Evolutionary conservation across 164 flowering plant species (phyloP).

Genomic region (Sextonia rubra): DNA sequence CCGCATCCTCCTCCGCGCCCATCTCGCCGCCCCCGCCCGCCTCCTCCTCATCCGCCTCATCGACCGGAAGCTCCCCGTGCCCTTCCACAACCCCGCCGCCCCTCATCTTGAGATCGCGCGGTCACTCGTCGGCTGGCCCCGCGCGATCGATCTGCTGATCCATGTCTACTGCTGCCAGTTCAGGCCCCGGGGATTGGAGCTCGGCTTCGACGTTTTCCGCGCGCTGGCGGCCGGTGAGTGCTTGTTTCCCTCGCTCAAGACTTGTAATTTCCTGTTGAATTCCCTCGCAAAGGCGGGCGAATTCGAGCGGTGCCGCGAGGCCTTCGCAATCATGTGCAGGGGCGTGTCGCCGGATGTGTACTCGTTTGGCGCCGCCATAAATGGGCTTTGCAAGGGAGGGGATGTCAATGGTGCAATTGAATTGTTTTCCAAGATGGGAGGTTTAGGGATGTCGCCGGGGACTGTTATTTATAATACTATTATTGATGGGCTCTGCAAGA

Average conservation of each 20-base stretch:
- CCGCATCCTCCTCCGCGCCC: slow-evolving; percentile 36
- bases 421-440: slow-evolving; percentile 54
- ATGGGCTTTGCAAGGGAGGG: slow-evolving; percentile 53
- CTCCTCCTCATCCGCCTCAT: slow-evolving; percentile 61
- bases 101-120: slow-evolving; percentile 42
- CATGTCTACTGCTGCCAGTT: slow-evolving; percentile 59
- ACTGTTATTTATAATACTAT: slow-evolving; percentile 65
- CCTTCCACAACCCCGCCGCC: slow-evolving; percentile 12
- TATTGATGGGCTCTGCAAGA: slow-evolving; percentile 59
- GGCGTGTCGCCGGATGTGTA: slow-evolving; percentile 49
- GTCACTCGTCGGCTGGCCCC: slow-evolving; percentile 8
- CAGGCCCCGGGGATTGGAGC: slow-evolving; percentile 17
- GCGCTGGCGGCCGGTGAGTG: slow-evolving; percentile 29
- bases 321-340: slow-evolving; percentile 32
- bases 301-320: slow-evolving; percentile 34
- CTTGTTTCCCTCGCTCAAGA: slow-evolving; percentile 54
- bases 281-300: slow-evolving; percentile 50
- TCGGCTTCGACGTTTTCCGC: slow-evolving; percentile 48
- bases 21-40: slow-evolving; percentile 43
- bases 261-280: slow-evolving; percentile 56
- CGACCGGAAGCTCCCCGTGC: slow-evolving; percentile 45
- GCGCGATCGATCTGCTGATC: slow-evolving; percentile 51
- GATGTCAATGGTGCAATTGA: slow-evolving; percentile 45
- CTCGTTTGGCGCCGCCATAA: slow-evolving; percentile 50
- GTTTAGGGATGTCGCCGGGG: slow-evolving; percentile 42